Evolutionary conservation across 163 green algal species (phyloP).

Genomic region (Prototheca cutis): DNA sequence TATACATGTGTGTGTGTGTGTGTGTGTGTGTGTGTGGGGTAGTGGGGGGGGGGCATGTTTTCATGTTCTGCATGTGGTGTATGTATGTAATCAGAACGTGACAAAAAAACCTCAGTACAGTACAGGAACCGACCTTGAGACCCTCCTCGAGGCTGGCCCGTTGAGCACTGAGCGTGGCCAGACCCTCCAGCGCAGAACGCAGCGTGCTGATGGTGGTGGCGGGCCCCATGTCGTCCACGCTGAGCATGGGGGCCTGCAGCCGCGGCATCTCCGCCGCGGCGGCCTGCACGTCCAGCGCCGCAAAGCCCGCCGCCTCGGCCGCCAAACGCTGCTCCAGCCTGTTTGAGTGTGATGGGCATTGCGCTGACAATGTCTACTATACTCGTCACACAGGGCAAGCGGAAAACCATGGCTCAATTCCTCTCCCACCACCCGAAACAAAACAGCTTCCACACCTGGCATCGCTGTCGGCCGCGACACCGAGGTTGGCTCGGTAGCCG

Average conservation of each 20-base stretch:
- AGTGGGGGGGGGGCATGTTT: too few relatives aligned
- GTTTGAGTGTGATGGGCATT: constrained; percentile 15
- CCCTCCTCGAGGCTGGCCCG: constrained; percentile 75
- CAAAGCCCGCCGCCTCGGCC: constrained; percentile 37
- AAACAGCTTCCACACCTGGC: constrained; percentile 8
- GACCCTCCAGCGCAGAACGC: constrained; percentile 52
- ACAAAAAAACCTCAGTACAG: neutral
- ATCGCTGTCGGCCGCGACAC: constrained; percentile 41
- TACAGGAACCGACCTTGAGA: constrained; percentile 39
- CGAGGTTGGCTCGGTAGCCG: constrained; percentile 42
- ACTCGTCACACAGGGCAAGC: too few relatives aligned
- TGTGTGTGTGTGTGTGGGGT: too few relatives aligned
- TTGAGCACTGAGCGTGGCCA: constrained; percentile 42
- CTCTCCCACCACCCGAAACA: too few relatives aligned
- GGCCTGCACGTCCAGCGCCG: constrained; percentile 37
- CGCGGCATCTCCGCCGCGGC: constrained; percentile 64
- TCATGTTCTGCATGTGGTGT: neutral
- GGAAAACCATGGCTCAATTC: too few relatives aligned
- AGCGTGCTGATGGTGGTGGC: constrained; percentile 57
- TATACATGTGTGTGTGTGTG: too few relatives aligned
- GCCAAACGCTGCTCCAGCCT: constrained; percentile 41
- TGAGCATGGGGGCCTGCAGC: constrained; percentile 44
- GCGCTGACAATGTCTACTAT: neutral
- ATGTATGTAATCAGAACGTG: neutral
- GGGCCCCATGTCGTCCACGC: constrained; percentile 64